Percentiles rank a stretch among this genome's conserved stretches.
Conservation (phyloP, 371 early-diverging fungal genomes). For the Mucor ambiguus region DNA sequence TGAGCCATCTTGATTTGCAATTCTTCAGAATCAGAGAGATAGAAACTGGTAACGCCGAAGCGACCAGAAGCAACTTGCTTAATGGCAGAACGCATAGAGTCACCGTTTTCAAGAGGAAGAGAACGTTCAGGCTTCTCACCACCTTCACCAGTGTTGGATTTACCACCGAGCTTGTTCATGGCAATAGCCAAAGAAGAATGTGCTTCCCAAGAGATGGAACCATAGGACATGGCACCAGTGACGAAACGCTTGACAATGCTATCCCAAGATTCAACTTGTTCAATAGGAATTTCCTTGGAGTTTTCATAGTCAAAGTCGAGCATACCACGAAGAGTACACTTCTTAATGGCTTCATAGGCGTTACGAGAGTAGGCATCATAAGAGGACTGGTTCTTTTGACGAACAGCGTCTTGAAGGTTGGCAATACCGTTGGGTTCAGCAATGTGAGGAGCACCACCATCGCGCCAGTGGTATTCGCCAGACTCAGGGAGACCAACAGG, state of each 20-base stretch:
- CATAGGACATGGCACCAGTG: conserved; percentile 99
- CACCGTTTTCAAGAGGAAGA: conserved; percentile 66
- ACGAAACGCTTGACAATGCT: conserved; percentile 93
- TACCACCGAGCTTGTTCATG: conserved; percentile 95
- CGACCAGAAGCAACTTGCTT: conserved; percentile 98
- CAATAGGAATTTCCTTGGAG: conserved; percentile 78
- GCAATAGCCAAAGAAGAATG: conserved; percentile 92
- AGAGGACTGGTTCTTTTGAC: conserved; percentile 82
- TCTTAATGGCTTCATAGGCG: conserved; percentile 81
- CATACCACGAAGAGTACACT: conserved; percentile 94
- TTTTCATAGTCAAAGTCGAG: conserved; percentile 86
- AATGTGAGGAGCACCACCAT: conserved; percentile 91
- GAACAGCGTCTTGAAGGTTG: conserved; percentile 94
- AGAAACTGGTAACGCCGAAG: conserved; percentile 95
- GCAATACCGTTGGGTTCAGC: conserved; percentile 90
- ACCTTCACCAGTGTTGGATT: conserved; percentile 98
- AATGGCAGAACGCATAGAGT: conserved; percentile 89
- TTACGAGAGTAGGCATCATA: conserved; percentile 85
- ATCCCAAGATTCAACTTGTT: conserved; percentile 97
- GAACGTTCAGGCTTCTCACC: conserved; percentile 94
- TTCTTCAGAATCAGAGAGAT: conserved; percentile 93
- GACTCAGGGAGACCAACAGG: conserved; percentile 81
- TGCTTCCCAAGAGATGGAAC: conserved; percentile 94
- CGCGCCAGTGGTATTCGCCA: conserved; percentile 96
- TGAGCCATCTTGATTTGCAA: conserved; percentile 99